Conservation (phyloP, 1,139 yeast species). For the Scheffersomyces stambukii region DNA sequence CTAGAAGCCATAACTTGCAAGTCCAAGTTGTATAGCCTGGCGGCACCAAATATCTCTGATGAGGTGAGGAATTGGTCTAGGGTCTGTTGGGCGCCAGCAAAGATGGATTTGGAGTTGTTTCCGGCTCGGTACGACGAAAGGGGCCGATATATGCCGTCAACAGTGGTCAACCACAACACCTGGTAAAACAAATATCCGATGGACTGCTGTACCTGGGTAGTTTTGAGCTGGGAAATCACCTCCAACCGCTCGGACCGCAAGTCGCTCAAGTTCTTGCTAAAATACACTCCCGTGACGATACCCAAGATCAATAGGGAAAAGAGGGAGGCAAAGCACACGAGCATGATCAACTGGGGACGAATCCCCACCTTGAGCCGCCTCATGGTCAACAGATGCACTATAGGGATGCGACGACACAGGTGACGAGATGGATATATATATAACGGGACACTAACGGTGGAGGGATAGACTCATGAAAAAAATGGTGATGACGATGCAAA, state of each 20-base stretch:
- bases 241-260: conserved; percentile 67
- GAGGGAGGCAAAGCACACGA: conserved; percentile 73
- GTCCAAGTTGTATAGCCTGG: conserved; percentile 61
- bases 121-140: conserved; percentile 68
- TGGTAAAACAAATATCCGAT: conserved; percentile 64
- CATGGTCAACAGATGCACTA: too few species aligned
- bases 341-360: conserved; percentile 70
- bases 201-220: conserved; percentile 73
- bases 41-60: conserved; percentile 61
- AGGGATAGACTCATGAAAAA: neutral
- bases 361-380: conserved; percentile 49
- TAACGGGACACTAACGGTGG: too few species aligned
- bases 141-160: conserved; percentile 58
- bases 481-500: too few species aligned
- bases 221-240: conserved; percentile 76
- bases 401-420: too few species aligned
- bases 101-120: conserved; percentile 46
- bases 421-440: too few species aligned
- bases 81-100: conserved; percentile 35
- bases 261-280: conserved; percentile 57
- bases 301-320: conserved; percentile 74
- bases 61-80: conserved; percentile 61
- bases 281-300: conserved; percentile 75
- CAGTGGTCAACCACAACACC: conserved; percentile 60
- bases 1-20: conserved; percentile 32